Evolutionary conservation across 768 basidiomycete genomes (phyloP), one percentile per base, ranked within the genome.

Genomic region (Austroboletus eburneus): DNA sequence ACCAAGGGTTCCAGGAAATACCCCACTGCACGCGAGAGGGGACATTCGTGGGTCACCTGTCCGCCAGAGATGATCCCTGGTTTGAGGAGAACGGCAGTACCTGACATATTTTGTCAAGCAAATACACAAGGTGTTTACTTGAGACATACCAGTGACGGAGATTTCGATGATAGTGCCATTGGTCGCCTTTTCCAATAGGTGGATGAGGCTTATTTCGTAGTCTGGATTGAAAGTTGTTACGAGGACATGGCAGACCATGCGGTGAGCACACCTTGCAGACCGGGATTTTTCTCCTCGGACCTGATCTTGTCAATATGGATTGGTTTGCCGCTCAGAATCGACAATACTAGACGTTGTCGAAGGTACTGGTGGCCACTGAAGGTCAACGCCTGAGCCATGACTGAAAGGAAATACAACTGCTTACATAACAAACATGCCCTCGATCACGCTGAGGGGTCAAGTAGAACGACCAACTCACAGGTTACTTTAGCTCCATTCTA

Each of bases 151-250:
- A 18, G 96, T 98, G 7, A 94, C 85, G 2, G 92, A 95, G 42
- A 99, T 98, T 65, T 98, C 96, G 50, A 98, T 87, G 23, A 90
- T 70, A 5, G 90, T 90, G 2, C 95, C 96, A 74, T 98, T 97
- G 3, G 92, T 94, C 4, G 89, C 72, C 57, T 90, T 91, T 63
- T 97, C 94, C 27, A 97, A 58, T 14, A 98, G 69, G 38, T 95
- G 75, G 35, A 99, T 67, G 21, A 97, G 74, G 59, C 88, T 93
- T 39, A 95, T 81, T 72, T 99, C 96, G 66, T 85, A 95, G 66
- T 98, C 94, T 91, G 57, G 25, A 43, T 21, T 40, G 9, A 25
- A 46, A 32, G 47, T 23, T 32, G 30, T 23, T 36, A 38, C 42
- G 36, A 50, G 41, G 37, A 38, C 18, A 25, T 4, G 35, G 9